Conservation (phyloP, 306 rosid species). For the Prunus padus region DNA sequence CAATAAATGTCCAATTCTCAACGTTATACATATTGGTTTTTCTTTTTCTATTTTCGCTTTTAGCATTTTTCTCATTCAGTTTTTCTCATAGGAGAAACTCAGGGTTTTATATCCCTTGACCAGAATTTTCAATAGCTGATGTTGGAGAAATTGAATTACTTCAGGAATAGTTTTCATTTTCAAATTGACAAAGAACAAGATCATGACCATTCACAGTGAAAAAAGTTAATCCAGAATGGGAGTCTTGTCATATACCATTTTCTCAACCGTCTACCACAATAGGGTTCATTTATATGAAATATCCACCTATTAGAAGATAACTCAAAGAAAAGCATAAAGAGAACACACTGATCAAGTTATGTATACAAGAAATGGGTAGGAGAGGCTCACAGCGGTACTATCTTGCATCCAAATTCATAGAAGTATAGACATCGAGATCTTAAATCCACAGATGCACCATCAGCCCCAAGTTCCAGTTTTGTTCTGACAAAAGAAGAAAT, state of each 20-base stretch:
- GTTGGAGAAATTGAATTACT: neutral
- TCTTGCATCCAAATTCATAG: slow-evolving; percentile 95
- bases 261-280: too few species aligned
- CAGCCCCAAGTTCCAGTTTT: slow-evolving; percentile 89
- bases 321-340: neutral
- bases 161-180: neutral
- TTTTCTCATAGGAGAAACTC: neutral
- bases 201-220: neutral
- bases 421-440: slow-evolving; percentile 79
- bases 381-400: slow-evolving; percentile 76
- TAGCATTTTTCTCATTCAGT: too few species aligned
- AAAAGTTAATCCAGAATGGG: neutral
- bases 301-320: neutral
- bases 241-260: neutral
- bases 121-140: too few species aligned
- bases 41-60: too few species aligned
- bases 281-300: neutral
- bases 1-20: too few species aligned
- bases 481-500: slow-evolving; percentile 46
- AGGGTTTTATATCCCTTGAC: neutral
- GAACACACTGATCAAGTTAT: neutral
- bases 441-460: slow-evolving; percentile 73
- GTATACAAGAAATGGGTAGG: slow-evolving; percentile 6
- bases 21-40: too few species aligned
- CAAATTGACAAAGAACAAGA: slow-evolving; percentile 7